Conservation (phyloP, 176 grass and related monocot genomes). For the Carex scoparia region DNA sequence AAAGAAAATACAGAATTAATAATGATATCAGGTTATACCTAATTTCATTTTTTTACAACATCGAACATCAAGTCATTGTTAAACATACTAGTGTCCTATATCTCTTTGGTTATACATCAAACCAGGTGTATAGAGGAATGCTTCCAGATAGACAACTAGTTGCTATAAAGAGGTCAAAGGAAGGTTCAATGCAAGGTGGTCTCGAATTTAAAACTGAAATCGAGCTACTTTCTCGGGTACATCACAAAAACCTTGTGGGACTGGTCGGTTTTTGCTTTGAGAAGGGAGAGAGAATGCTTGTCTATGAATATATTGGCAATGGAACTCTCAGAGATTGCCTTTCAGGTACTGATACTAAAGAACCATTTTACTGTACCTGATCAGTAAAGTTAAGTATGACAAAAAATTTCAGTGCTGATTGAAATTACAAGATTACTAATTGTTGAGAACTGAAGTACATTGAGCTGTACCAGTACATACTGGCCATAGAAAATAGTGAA, state of each 20-base stretch:
- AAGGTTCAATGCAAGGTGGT: conserved; percentile 76
- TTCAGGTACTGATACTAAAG: conserved; percentile 41
- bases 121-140: conserved; percentile 77
- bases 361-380: not conserved
- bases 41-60: not conserved
- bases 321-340: conserved; percentile 64
- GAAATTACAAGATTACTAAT: not conserved
- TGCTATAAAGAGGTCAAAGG: conserved; percentile 79
- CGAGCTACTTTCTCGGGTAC: conserved; percentile 77
- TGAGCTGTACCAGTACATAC: not conserved
- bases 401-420: not conserved
- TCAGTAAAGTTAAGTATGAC: not conserved
- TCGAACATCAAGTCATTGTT: not conserved
- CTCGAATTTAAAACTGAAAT: conserved; percentile 96
- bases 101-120: not conserved
- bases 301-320: conserved; percentile 70
- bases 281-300: conserved; percentile 76
- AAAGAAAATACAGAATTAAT: not conserved
- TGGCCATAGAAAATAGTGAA: not conserved
- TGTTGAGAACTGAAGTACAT: not conserved
- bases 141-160: conserved; percentile 51
- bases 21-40: not conserved
- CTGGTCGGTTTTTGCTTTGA: conserved; percentile 91
- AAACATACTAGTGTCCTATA: not conserved
- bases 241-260: conserved; percentile 82